Conservation (phyloP, 78 protist genomes). For the Emiliania huxleyi region DNA sequence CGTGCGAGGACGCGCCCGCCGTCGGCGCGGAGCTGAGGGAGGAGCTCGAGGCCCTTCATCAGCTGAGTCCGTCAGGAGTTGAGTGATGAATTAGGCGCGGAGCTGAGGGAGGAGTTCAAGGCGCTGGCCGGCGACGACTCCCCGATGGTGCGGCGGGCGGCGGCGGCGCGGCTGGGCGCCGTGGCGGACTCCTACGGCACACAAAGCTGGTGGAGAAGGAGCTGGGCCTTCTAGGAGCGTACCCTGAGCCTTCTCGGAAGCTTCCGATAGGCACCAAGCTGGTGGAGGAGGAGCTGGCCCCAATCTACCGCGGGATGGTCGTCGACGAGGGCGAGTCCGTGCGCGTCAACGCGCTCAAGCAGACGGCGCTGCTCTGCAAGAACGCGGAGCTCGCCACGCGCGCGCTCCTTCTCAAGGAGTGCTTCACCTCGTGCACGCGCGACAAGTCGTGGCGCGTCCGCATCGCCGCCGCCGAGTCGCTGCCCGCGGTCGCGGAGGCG, state of each 20-base stretch:
- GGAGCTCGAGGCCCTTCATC: conserved; percentile 64
- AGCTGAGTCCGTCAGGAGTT: too few species aligned
- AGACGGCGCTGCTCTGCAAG: conserved; percentile 69
- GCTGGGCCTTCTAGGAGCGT: too few species aligned
- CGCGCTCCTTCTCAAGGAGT: conserved; percentile 43
- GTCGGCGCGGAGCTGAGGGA: conserved; percentile 45
- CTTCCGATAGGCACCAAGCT: too few species aligned
- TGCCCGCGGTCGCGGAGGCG: conserved; percentile 23
- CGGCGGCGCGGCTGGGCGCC: conserved; percentile 71
- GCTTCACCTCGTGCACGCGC: not conserved
- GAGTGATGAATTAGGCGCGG: too few species aligned
- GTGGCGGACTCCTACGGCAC: conserved; percentile 53
- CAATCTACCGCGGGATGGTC: conserved; percentile 51
- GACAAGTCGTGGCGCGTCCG: conserved; percentile 97
- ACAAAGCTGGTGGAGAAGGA: conserved; percentile 58
- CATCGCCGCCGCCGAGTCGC: conserved; percentile 84
- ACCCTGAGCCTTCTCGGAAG: too few species aligned
- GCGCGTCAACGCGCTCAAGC: conserved; percentile 84
- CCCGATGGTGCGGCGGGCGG: conserved; percentile 93
- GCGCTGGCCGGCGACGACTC: conserved; percentile 85
- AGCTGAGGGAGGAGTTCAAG: conserved; percentile 54
- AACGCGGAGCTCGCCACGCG: conserved; percentile 65
- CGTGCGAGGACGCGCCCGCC: not conserved
- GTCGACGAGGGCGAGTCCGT: conserved; percentile 93
- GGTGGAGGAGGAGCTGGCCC: conserved; percentile 73